Base-by-base conservation (phyloP, 1,139 yeast genomes). In the Meyerozyma elateridarum region DNA sequence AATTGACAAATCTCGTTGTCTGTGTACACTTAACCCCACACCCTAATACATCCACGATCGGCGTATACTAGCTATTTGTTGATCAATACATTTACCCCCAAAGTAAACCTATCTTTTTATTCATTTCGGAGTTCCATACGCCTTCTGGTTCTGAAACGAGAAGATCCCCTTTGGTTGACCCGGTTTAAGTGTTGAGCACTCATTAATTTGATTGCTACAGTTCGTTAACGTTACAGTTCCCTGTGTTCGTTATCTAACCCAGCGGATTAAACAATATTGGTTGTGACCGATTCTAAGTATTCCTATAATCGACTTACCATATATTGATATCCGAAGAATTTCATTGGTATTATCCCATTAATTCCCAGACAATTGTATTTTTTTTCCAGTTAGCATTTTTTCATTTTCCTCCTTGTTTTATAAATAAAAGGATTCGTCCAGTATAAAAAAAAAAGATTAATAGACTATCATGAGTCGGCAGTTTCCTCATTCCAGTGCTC, bases 401-500 rank as follows among this genome's bases (percentile, higher is more conserved):
- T 15, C 29, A 30, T 36, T 29, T 35, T 28, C 28, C 17, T 29
- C 25, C 18, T 27, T 18, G 12, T 17, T 17, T 14, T 13, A 27
- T 29, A 12, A 20, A 19, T 28, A 15, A 32, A 30, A 29, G 30
- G 25, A 27, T 24, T 18, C 16, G 25, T 17, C 29, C 19, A 21
- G 17, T 16, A 13, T 26, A 29, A 33, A 30, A 31, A 33, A 31
- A 31, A 39, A 39, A 38, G 32, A 24, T 25, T 35, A 36, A 20
- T 30, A 17, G 38, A 45, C n/a, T n/a, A n/a, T 25, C 33, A 67
- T 66, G 73, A 66, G 72, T 61, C 70, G 72, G 44, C 72, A 70
- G 54, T 88, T 89, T 60, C 94, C 96, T 54, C 88, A 85, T 70
- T 89, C 97, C 39, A 87, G 96, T 68, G 97, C 97, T 41, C 97